Conservation (phyloP, 2,329 filamentous ascomycete genomes). For the Aphanocladium album region DNA sequence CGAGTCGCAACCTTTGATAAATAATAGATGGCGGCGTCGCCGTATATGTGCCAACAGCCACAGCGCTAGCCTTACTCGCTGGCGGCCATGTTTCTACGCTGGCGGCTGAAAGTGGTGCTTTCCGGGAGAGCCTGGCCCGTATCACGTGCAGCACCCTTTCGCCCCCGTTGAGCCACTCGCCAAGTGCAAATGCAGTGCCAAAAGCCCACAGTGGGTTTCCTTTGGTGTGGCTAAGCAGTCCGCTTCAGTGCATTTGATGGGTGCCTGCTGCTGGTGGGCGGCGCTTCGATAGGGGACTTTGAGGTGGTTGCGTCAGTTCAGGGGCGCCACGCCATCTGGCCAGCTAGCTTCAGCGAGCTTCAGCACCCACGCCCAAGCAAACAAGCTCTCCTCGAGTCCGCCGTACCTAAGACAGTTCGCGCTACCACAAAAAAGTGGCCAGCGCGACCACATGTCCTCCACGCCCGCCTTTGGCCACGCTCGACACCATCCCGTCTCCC, state of each 20-base stretch:
- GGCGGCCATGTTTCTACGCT: neutral
- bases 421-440: constrained; percentile 1
- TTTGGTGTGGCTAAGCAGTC: neutral
- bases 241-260: neutral
- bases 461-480: constrained; percentile 1
- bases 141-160: constrained; percentile 6
- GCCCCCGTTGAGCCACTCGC: no score
- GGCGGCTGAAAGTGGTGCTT: constrained; percentile 3
- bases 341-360: neutral
- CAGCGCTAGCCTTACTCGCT: neutral
- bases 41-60: neutral
- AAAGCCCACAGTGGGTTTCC: neutral
- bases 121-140: constrained; percentile 1
- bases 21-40: constrained; percentile 1
- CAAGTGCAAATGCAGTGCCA: neutral
- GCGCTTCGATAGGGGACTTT: no score
- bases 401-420: neutral
- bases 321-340: neutral
- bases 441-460: constrained; percentile 9
- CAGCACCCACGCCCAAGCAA: no score
- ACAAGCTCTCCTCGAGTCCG: neutral
- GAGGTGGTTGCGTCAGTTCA: neutral
- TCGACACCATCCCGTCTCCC: neutral
- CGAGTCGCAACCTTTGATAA: neutral
- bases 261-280: neutral